Evolutionary conservation across 805 yeast species (phyloP).

Genomic region (Yarrowia osloensis): DNA sequence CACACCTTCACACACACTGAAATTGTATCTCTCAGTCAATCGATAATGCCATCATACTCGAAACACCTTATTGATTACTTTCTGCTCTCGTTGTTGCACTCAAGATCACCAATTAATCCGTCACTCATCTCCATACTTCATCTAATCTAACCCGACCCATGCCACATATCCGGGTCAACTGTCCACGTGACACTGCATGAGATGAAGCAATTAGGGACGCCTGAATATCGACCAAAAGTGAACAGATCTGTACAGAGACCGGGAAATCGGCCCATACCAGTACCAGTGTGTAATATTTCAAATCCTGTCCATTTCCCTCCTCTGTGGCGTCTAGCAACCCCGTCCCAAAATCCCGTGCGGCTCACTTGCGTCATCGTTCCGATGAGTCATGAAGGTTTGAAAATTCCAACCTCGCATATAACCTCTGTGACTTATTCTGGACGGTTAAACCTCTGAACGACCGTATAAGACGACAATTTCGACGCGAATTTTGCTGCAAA

Average conservation of each 20-base stretch:
- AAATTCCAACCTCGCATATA: constrained; percentile 17
- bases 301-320: background rate
- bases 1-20: too few species aligned
- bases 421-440: background rate
- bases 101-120: too few species aligned
- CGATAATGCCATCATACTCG: too few species aligned
- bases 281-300: background rate
- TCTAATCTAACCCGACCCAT: background rate
- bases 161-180: constrained; percentile 8
- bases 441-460: background rate
- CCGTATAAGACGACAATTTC: background rate
- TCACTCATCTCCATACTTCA: background rate
- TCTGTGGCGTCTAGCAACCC: background rate
- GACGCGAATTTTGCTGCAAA: too few species aligned
- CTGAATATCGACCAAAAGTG: background rate
- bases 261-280: background rate
- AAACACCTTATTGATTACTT: too few species aligned
- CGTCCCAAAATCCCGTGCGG: background rate
- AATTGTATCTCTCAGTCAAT: too few species aligned
- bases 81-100: too few species aligned
- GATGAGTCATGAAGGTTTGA: constrained; percentile 15
- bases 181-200: background rate
- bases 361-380: constrained; percentile 1
- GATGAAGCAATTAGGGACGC: too few species aligned
- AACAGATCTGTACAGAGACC: background rate